These are phyloP conservation scores for Bombardia bombarda DNA, from an alignment of 495 filamentous ascomycete species.

Conservation along the genomic window DNA sequence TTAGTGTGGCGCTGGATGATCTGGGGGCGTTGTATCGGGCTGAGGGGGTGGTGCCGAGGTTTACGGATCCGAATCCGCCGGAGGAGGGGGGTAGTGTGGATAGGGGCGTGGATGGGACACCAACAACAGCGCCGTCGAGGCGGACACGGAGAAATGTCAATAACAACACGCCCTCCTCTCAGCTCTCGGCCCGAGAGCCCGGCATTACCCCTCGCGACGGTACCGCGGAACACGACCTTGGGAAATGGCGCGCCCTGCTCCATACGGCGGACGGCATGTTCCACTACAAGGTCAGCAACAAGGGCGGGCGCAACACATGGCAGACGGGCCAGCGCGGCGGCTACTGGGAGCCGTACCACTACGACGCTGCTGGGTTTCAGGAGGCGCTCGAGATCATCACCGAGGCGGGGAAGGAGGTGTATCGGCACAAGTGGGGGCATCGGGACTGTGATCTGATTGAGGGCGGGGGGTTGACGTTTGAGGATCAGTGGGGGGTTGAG, in stretches of 20 bases:
- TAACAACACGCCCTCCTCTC: neutral
- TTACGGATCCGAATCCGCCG: slow-evolving; percentile 33
- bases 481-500: slow-evolving; percentile 45
- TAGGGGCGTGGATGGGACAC: neutral
- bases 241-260: slow-evolving; percentile 1
- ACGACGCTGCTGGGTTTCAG: slow-evolving; percentile 45
- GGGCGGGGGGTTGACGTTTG: slow-evolving; percentile 29
- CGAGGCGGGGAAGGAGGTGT: slow-evolving; percentile 43
- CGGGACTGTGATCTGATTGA: slow-evolving; percentile 39
- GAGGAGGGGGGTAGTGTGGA: slow-evolving; percentile 6
- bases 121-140: slow-evolving; percentile 17
- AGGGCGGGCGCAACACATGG: slow-evolving; percentile 47
- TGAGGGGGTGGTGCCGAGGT: slow-evolving; percentile 21
- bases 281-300: slow-evolving; percentile 29
- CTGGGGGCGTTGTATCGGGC: slow-evolving; percentile 40
- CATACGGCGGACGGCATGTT: slow-evolving; percentile 19
- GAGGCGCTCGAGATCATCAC: slow-evolving; percentile 43
- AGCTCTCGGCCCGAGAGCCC: neutral
- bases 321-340: slow-evolving; percentile 48
- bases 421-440: slow-evolving; percentile 49
- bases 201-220: neutral
- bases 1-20: slow-evolving; percentile 37
- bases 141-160: neutral
- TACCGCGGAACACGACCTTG: slow-evolving; percentile 1
- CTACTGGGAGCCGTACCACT: slow-evolving; percentile 51